Evolutionary conservation across 352 stramenopile genomes (phyloP), one percentile per base, ranked within the genome.

Genomic region (Pythium insidiosum): DNA sequence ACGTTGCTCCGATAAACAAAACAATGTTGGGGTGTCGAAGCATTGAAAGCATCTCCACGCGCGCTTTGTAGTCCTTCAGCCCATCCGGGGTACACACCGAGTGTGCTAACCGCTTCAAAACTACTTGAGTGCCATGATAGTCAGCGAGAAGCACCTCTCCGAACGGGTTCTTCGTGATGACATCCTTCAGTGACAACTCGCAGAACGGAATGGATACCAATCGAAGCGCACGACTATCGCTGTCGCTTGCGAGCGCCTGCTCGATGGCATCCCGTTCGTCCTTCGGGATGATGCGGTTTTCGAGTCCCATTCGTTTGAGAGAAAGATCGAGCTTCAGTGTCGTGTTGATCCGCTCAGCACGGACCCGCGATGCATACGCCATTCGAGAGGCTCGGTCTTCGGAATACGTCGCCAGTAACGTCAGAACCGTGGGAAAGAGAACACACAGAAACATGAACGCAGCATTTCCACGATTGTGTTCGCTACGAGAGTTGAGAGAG

Each of bases 11-110:
- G 22, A 94, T 78, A 42, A 94, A 94, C 28, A 88, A 56, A 26
- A 94, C 79, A 42, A 94, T 88, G 44, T 90, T 91, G 12, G 83
- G 77, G 40, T 94, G 80, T 0, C 83, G 76, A 23, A 92, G 62
- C 54, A 73, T 81, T 38, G 77, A 73, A 7, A 90, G 56, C 35
- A 93, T 60, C 55, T 91, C 79, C 19, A 94, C 76, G 20, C 81
- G 73, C 35, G 62, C 66, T 34, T 84, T 87, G 38, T 92, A 94
- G 16, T 86, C 73, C 6, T 67, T 58, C 4, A 91, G 53, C 2
- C 73, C 71, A 15, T 84, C 68, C 1, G 64, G 58, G 19, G 71
- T 87, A 29, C 81, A 55, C 6, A 65, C 73, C 22, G 71, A 70
- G 28, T 84, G 54, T 12, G 69, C 67, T 20, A 85, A 60, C 6